phyloP scores from a whole-genome alignment of 2,329 filamentous ascomycete species.

The Pochonia chlamydosporia region DNA sequence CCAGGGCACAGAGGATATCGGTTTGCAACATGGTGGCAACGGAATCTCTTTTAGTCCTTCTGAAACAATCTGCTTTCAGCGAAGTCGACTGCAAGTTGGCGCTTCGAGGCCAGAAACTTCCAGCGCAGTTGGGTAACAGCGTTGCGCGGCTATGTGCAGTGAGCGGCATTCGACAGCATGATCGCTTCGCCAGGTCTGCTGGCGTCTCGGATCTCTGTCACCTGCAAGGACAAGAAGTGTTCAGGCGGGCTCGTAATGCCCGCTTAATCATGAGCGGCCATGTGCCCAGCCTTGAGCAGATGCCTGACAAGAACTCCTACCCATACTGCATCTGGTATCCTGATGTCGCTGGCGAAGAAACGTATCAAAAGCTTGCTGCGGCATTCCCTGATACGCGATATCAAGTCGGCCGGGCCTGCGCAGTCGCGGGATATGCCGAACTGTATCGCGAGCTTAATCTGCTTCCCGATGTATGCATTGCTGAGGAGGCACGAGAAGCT shows the following conservation, averaged over 20 bases:
- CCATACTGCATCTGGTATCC: constrained; percentile 39
- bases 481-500: constrained; percentile 34
- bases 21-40: too few species aligned
- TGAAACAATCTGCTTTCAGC: too few species aligned
- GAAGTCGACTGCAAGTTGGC: too few species aligned
- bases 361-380: constrained; percentile 24
- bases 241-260: constrained; percentile 19
- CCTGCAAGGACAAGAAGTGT: neutral
- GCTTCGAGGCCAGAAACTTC: neutral
- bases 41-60: too few species aligned
- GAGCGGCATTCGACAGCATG: neutral
- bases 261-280: constrained; percentile 29
- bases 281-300: constrained; percentile 18
- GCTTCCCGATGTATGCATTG: constrained; percentile 32
- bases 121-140: neutral
- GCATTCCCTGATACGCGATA: constrained; percentile 28
- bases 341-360: constrained; percentile 27
- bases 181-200: neutral
- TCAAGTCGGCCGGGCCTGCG: constrained; percentile 33
- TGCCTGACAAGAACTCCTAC: constrained; percentile 10
- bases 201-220: neutral
- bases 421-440: constrained; percentile 28
- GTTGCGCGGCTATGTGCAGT: neutral
- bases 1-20: too few species aligned
- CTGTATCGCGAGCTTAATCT: constrained; percentile 30